phyloP scores from a whole-genome alignment of 148 eudicot species.

The Vaccinium darrowii region DNA sequence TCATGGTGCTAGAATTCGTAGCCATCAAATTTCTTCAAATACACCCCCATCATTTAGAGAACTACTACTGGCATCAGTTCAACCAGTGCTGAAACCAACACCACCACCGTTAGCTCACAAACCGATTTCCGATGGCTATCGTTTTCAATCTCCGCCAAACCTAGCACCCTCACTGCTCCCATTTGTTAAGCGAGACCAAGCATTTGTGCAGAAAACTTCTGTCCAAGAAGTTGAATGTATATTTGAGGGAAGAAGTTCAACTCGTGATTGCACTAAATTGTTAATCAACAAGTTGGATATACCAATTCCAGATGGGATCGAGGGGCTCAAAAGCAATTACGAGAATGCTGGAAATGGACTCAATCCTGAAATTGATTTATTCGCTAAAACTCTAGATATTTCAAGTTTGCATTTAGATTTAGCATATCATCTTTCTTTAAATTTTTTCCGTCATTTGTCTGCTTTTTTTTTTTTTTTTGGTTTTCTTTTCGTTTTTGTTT shows the following conservation, averaged over 20 bases:
- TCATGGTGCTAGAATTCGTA: background rate
- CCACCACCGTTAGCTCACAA: too few species aligned
- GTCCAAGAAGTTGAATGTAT: too few species aligned
- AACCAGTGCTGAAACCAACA: background rate
- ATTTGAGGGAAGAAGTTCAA: background rate
- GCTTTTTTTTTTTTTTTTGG: too few species aligned
- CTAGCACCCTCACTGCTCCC: too few species aligned
- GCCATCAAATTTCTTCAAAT: background rate
- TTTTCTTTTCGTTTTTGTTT: background rate
- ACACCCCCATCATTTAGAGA: background rate
- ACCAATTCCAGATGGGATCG: slow-evolving; percentile 23
- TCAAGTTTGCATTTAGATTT: too few species aligned
- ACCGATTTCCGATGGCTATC: too few species aligned
- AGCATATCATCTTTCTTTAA: too few species aligned
- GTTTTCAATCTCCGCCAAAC: too few species aligned
- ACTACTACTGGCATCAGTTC: background rate
- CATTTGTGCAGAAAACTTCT: too few species aligned
- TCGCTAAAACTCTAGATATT: slow-evolving; percentile 14
- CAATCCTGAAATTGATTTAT: slow-evolving; percentile 11
- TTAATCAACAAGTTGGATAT: slow-evolving; percentile 20
- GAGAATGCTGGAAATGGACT: background rate
- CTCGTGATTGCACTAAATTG: slow-evolving; percentile 11
- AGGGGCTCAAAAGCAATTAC: slow-evolving; percentile 15
- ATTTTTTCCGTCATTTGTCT: too few species aligned
- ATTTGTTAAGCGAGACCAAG: too few species aligned